Evolutionary conservation across 805 yeast species (phyloP).

Genomic region (Kodamaea neixiangensis): DNA sequence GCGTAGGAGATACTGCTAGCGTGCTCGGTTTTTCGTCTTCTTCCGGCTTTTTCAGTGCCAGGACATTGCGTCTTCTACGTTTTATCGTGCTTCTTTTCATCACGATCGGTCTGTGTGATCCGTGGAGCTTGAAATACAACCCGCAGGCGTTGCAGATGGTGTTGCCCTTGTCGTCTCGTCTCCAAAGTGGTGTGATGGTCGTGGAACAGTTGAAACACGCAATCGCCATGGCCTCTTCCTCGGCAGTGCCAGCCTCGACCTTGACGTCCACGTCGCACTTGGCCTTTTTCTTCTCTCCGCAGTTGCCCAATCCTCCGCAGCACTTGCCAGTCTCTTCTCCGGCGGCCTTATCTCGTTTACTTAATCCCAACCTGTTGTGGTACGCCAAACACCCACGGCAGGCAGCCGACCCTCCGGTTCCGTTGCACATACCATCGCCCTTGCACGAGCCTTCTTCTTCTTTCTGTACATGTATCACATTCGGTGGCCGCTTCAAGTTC

Average conservation of each 20-base stretch:
- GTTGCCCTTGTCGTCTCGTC: conserved; percentile 78
- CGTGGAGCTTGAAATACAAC: conserved; percentile 72
- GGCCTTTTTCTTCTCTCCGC: conserved; percentile 5
- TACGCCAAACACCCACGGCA: conserved; percentile 84
- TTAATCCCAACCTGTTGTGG: conserved; percentile 61
- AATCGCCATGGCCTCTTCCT: conserved; percentile 52
- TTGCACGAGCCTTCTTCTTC: conserved; percentile 60
- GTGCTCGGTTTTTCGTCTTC: background rate
- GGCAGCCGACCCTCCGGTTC: conserved; percentile 81
- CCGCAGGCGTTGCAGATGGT: conserved; percentile 91
- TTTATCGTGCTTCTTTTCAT: conserved; percentile 74
- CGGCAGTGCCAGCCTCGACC: background rate
- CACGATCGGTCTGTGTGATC: conserved; percentile 72
- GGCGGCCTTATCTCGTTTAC: conserved; percentile 21
- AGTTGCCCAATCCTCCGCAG: conserved; percentile 6
- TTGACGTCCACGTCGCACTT: background rate
- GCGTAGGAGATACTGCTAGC: background rate
- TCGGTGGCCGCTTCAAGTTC: conserved; percentile 60
- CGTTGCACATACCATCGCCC: conserved; percentile 81
- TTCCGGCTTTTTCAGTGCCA: conserved; percentile 3
- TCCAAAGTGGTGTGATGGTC: conserved; percentile 85
- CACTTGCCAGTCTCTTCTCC: conserved; percentile 3
- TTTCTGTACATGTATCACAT: conserved; percentile 43
- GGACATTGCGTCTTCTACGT: conserved; percentile 58
- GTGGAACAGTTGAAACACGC: conserved; percentile 85